Evolutionary conservation across 192 early-diverging fungal species (phyloP).

Genomic region (Piromyces sp.): DNA sequence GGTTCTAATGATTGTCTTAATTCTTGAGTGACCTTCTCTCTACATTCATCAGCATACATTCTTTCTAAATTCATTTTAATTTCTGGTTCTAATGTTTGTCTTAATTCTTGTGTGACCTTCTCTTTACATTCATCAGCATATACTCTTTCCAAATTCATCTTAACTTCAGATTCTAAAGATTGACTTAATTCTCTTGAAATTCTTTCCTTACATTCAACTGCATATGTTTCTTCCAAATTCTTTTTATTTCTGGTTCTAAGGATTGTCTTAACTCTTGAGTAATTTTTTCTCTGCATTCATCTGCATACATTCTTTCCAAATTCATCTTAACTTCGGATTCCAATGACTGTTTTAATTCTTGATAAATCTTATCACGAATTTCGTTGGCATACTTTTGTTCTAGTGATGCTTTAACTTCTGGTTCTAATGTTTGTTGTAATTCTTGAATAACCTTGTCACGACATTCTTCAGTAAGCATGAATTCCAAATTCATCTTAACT

Average conservation of each 20-base stretch:
- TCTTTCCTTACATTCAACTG: background rate
- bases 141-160: background rate
- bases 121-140: background rate
- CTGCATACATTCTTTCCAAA: background rate
- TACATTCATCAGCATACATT: background rate
- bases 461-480: background rate
- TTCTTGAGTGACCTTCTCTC: background rate
- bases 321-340: background rate
- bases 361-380: no score
- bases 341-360: no score
- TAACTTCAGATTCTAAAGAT: background rate
- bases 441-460: background rate
- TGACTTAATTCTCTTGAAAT: background rate
- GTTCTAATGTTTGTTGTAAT: no score
- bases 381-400: background rate
- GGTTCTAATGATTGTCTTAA: background rate
- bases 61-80: background rate
- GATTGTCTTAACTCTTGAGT: background rate
- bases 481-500: background rate
- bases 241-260: background rate
- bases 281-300: background rate
- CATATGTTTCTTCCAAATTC: background rate
- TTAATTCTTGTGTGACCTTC: background rate
- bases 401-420: background rate
- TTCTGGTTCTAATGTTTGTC: background rate